Conservation (phyloP, 768 basidiomycete species). For the Xerocomus brunneocitrinus region DNA sequence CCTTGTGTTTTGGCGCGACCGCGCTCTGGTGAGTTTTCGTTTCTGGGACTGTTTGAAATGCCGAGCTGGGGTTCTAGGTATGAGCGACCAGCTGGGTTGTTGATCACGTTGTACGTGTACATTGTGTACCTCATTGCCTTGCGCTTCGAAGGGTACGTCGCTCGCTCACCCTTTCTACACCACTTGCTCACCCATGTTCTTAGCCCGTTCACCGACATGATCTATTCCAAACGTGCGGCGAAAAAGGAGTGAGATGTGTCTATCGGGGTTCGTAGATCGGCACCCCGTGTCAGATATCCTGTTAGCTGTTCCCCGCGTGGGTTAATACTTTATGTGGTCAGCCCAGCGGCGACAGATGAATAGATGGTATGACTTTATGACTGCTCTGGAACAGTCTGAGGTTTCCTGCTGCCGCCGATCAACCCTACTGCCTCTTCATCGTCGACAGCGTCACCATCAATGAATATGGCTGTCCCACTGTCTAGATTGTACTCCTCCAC, state of each 20-base stretch:
- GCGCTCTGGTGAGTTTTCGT: constrained; percentile 69
- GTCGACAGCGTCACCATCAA: constrained; percentile 8
- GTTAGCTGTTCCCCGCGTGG: not conserved
- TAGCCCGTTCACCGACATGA: constrained; percentile 80
- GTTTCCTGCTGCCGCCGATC: constrained; percentile 14
- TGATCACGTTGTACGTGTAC: constrained; percentile 79
- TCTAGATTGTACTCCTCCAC: not conserved
- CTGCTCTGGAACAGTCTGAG: not conserved
- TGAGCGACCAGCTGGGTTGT: constrained; percentile 78
- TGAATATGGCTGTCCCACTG: not conserved
- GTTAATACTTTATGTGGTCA: not conserved
- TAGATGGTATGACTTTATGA: not conserved
- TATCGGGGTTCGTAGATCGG: not conserved
- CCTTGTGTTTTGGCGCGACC: constrained; percentile 80
- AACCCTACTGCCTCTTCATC: constrained; percentile 18
- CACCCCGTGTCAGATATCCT: not conserved
- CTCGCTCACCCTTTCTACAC: not conserved
- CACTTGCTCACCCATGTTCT: not conserved
- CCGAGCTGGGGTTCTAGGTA: constrained; percentile 47
- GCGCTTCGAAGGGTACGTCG: constrained; percentile 80
- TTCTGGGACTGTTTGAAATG: not conserved
- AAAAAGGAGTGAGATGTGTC: constrained; percentile 18
- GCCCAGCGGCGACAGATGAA: not conserved
- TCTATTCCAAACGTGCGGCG: constrained; percentile 53
- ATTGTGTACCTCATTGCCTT: constrained; percentile 81